phyloP scores from a whole-genome alignment of 2,329 filamentous ascomycete genomes.

The Westerdykella aurantiaca region DNA sequence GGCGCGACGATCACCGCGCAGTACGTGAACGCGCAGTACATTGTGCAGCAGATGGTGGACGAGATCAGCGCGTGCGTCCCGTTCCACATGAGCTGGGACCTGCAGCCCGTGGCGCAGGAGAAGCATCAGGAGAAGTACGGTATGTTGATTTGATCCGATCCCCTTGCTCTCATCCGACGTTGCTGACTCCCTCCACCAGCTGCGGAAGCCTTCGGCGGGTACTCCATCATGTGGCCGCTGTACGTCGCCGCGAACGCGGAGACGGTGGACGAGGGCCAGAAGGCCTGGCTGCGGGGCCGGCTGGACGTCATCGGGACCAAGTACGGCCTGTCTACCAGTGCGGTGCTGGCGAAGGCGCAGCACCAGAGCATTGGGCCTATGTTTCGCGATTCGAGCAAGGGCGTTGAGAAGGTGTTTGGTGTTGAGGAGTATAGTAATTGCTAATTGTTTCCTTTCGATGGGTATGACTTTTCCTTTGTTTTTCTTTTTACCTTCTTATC shows the following conservation, averaged over 20 bases:
- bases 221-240: constrained; percentile 39
- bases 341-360: constrained; percentile 31
- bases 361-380: constrained; percentile 33
- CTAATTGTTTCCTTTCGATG: too few relatives aligned
- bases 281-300: constrained; percentile 33
- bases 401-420: too few relatives aligned
- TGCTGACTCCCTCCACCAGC: constrained; percentile 19
- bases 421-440: too few relatives aligned
- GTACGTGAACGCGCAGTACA: constrained; percentile 18
- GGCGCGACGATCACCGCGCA: constrained; percentile 4
- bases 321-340: constrained; percentile 34
- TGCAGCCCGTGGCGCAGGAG: constrained; percentile 31
- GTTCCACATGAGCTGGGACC: constrained; percentile 36
- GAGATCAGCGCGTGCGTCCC: constrained; percentile 37
- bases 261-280: constrained; percentile 31
- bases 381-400: constrained; percentile 13
- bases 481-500: too few relatives aligned
- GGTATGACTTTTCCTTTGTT: too few relatives aligned
- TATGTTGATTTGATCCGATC: constrained; percentile 9
- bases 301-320: constrained; percentile 32
- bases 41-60: constrained; percentile 36
- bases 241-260: constrained; percentile 37
- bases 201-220: constrained; percentile 36
- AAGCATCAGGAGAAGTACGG: constrained; percentile 33
- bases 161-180: not conserved